These are phyloP conservation scores for Sugiyamaella novakii DNA, from an alignment of 1,139 yeast species.

Conservation along the genomic window DNA sequence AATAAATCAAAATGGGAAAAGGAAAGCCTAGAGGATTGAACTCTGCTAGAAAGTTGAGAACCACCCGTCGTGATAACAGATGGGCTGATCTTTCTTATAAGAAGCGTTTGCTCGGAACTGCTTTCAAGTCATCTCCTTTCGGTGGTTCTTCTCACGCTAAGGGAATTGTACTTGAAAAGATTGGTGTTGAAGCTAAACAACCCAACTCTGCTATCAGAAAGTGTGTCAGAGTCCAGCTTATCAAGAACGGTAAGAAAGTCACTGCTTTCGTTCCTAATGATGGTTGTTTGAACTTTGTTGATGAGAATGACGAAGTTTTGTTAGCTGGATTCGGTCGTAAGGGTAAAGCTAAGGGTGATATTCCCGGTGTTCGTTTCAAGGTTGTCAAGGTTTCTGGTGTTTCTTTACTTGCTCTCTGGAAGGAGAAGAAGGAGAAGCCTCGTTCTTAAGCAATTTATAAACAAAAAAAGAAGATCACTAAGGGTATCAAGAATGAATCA, in stretches of 20 bases:
- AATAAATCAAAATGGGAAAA: constrained; percentile 67
- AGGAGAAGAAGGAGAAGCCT: constrained; percentile 99
- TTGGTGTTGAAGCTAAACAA: constrained; percentile 99
- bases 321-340: constrained; percentile 99
- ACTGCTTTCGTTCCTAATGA: constrained; percentile 99
- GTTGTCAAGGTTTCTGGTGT: constrained; percentile 99
- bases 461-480: background rate
- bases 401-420: constrained; percentile 99
- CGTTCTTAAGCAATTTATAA: constrained; percentile 67
- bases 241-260: constrained; percentile 99
- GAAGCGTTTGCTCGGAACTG: constrained; percentile 98
- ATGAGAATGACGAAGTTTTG: constrained; percentile 99
- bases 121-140: constrained; percentile 99
- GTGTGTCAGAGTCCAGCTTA: constrained; percentile 99
- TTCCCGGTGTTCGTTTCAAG: constrained; percentile 99
- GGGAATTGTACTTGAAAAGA: constrained; percentile 99
- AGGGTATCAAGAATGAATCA: constrained; percentile 1
- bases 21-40: constrained; percentile 98
- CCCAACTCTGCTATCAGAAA: constrained; percentile 99
- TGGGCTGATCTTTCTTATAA: constrained; percentile 99
- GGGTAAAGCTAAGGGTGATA: constrained; percentile 99
- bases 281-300: constrained; percentile 99
- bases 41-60: constrained; percentile 99
- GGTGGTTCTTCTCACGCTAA: constrained; percentile 99
- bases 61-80: constrained; percentile 99